Evolutionary conservation across 768 basidiomycete genomes (phyloP), one percentile per base, ranked within the genome.

Genomic region (Fistulinella prunicolor): DNA sequence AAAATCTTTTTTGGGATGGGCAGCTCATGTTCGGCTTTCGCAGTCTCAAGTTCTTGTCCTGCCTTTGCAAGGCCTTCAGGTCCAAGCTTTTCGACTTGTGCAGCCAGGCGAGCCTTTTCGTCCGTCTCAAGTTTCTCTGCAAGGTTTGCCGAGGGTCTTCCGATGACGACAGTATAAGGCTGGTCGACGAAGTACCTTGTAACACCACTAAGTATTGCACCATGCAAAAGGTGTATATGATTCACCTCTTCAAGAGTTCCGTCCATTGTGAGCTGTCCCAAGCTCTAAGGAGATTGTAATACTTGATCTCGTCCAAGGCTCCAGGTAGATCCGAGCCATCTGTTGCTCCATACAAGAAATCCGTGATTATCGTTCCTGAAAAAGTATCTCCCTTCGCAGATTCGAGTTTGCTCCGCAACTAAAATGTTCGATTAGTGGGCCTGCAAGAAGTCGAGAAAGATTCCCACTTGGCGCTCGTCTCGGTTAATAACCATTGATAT

Each of bases 401-500:
- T 68, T 95, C 93, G 16, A 94, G 68, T 65, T 78, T 84, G 67
- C 89, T 91, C 49, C 86, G 86, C 20, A 94, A 72, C 89, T 93
- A 52, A 16, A 35, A 47, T n/a, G 22, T 8, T 41, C 7, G 41
- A 43, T 61, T 10, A 51, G 38, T 4, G 34, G 22, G 28, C 9
- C 38, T 12, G 30, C 4, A 7, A 3, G 22, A 32, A 42, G 9
- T 8, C 16, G 5, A 29, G 2, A 26, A 24, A 21, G 22, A 14
- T 14, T 56, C 66, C 43, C 51, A 88, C 85, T 75, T 94, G 92
- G 46, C 94, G 83, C 68, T 91, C 87, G 57, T 96, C 92, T 42
- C 93, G 75, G 54, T 84, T 80, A 38, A 99, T 81, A 16, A 96
- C 75, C 81, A 89, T 85, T 14, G 69, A 66, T 86, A 99, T 96